Evolutionary conservation across 108 stramenopile genomes (phyloP), one percentile per base, ranked within the genome.

Genomic region (Schizochytrium sp.): DNA sequence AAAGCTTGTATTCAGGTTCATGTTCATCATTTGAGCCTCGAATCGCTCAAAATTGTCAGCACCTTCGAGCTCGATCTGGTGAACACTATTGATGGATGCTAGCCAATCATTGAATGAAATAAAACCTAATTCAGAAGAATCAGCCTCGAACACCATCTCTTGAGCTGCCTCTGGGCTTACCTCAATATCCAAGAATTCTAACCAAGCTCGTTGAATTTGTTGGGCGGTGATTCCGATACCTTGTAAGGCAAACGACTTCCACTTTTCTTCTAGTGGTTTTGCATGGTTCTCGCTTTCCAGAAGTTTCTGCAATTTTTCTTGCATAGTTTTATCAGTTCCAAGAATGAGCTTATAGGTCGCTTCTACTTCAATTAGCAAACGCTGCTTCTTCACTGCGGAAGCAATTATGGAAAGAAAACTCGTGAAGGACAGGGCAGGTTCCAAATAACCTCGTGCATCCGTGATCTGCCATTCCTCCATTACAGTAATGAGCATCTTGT

Each of bases 361-460:
- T 40, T 83, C 76, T 13, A 83, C 76, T 17, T 83, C 76, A 40
- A 55, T n/a, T 5, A 55, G 76, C 5, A 83, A 28, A 5, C 76
- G 28, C 2, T 83, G 50, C 5, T 53, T 10, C 28, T 83, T 83
- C 50, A 83, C 53, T 55, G 76, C 76, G 55, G 53, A n/a, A 28
- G 76, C 76, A 83, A 83, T 83, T n/a, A 83, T 83, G 47, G 76
- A 83, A n/a, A 83, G 47, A 47, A 83, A 83, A 38, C 76, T 55
- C 28, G 76, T 55, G 53, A 83, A 83, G 5, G 76, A 83, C 28
- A 83, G 28, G 53, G 53, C 76, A 13, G 76, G 76, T 13, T 83
- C 76, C 10, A 83, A 53, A 44, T 69, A 69, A 7, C 64, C 64
- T 28, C 42, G 40, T 7, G 64, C 64, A 15, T 69, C 64, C 12